These are phyloP conservation scores for Dalechampia spathulata DNA, from an alignment of 441 rosid genomes.

Conservation along the genomic window DNA sequence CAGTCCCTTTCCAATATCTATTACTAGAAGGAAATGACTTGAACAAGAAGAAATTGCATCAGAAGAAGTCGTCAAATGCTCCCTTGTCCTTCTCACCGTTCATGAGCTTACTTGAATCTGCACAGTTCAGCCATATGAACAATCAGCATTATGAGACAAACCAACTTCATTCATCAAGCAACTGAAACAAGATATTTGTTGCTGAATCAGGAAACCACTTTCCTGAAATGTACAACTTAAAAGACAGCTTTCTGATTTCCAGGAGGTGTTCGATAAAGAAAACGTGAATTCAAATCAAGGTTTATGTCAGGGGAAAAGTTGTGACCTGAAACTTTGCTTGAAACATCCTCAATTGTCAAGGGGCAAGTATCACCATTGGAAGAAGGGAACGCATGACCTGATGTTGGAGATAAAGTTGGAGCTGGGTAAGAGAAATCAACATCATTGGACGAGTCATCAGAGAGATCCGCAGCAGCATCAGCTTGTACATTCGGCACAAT, in stretches of 20 bases:
- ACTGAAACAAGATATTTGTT: too few species aligned
- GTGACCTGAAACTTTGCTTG: conserved; percentile 57
- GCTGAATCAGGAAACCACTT: not conserved
- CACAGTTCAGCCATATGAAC: conserved; percentile 22
- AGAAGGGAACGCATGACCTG: conserved; percentile 26
- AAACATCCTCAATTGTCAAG: conserved; percentile 48
- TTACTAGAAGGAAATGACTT: not conserved
- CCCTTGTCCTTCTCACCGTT: conserved; percentile 48
- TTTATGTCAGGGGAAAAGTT: too few species aligned
- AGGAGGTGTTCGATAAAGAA: too few species aligned
- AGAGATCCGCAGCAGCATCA: conserved; percentile 45
- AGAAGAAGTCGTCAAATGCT: conserved; percentile 81
- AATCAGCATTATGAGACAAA: conserved; percentile 3
- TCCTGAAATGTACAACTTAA: not conserved
- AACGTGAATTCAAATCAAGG: too few species aligned
- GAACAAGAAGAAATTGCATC: conserved; percentile 19
- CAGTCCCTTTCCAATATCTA: conserved; percentile 11
- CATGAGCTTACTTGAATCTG: conserved; percentile 37
- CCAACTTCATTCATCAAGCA: too few species aligned
- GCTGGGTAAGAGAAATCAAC: conserved; percentile 62
- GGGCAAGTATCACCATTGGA: conserved; percentile 32
- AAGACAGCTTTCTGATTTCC: too few species aligned
- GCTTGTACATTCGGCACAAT: conserved; percentile 35
- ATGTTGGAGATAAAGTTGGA: conserved; percentile 37
- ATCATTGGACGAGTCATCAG: conserved; percentile 60